Evolutionary conservation across 805 yeast genomes (phyloP).

Genomic region (Yamadazyma nakazawae): DNA sequence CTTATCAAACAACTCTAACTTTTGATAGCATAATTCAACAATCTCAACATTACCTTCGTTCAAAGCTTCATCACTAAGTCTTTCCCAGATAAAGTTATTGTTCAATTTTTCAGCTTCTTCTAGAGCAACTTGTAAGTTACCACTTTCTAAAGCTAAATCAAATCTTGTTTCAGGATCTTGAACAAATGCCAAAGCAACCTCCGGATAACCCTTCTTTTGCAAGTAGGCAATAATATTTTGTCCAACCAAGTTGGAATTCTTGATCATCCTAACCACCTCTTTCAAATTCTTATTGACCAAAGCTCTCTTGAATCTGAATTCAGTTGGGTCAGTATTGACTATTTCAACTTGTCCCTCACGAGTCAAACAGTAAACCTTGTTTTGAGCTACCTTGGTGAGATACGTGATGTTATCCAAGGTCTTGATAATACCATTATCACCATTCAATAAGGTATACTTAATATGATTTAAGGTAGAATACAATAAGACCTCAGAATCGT

Average conservation of each 20-base stretch:
- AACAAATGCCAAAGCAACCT: slow-evolving; percentile 94
- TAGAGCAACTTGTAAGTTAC: slow-evolving; percentile 82
- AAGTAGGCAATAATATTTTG: slow-evolving; percentile 94
- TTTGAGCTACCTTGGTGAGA: slow-evolving; percentile 67
- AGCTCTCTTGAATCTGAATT: slow-evolving; percentile 93
- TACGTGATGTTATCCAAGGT: slow-evolving; percentile 88
- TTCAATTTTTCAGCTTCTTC: slow-evolving; percentile 81
- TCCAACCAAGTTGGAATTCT: slow-evolving; percentile 88
- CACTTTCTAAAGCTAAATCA: slow-evolving; percentile 92
- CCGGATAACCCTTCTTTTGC: slow-evolving; percentile 95
- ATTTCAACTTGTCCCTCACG: slow-evolving; percentile 83
- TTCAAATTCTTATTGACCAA: slow-evolving; percentile 83
- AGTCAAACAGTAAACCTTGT: slow-evolving; percentile 73
- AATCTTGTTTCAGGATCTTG: slow-evolving; percentile 95
- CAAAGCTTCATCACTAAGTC: slow-evolving; percentile 80
- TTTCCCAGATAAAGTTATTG: slow-evolving; percentile 69
- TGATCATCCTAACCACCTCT: slow-evolving; percentile 88
- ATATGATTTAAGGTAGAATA: slow-evolving; percentile 95
- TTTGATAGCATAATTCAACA: slow-evolving; percentile 86
- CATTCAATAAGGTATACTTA: slow-evolving; percentile 88
- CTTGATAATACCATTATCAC: slow-evolving; percentile 92
- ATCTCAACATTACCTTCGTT: slow-evolving; percentile 83
- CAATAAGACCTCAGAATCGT: slow-evolving; percentile 84
- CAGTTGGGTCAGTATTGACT: slow-evolving; percentile 87
- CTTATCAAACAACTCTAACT: slow-evolving; percentile 80